Evolutionary conservation across 2,329 filamentous ascomycete genomes (phyloP), one percentile per base, ranked within the genome.

Genomic region (Colletotrichum sp.): DNA sequence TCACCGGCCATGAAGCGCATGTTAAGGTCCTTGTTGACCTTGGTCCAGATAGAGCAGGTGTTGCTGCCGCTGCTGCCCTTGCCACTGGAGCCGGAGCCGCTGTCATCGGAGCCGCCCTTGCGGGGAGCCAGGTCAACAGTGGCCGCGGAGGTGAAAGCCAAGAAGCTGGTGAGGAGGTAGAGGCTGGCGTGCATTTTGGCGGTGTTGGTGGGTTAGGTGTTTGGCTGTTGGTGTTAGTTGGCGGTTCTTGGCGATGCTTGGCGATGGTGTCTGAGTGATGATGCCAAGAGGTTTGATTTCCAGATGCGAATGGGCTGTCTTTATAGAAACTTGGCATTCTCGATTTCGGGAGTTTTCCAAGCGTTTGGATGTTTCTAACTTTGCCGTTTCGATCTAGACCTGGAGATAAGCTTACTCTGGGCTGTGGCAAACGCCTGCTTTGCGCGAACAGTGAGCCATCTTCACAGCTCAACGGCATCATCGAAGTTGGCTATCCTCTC

Each of bases 21-120:
- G 28, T 79, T 81, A 80, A 88, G 83, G 18, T 85, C 82, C 12
- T 78, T 73, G 48, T 83, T 81, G 62, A 88, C 80, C 66, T 85
- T 82, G 36, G 80, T 83, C 86, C 86, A 88, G 66, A 86, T 79
- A 71, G 52, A 43, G 18, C 60, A 71, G 9, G 39, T 65, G 15
- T 16, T 48, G 18, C 66, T 68, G 22, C 32, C 32, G 22, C 32
- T 39, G 52, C 66, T 16, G 52, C 65, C 43, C 27, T 32, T 61
- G 55, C 27, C 25, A 27, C 55, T 28, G 15, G 55, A 58, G 28
- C 28, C 30, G 18, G 18, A 32, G 18, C 58, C 28, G 66, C 66
- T 28, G 18, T 52, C 39, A 22, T 56, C 65, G 3, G n/a, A 32
- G 10, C 65, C 39, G 27, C 65, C 28, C 28, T 28, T 32, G n/a